These are phyloP conservation scores for Leccinellum rugosiceps DNA, from an alignment of 768 basidiomycete species.

Conservation along the genomic window DNA sequence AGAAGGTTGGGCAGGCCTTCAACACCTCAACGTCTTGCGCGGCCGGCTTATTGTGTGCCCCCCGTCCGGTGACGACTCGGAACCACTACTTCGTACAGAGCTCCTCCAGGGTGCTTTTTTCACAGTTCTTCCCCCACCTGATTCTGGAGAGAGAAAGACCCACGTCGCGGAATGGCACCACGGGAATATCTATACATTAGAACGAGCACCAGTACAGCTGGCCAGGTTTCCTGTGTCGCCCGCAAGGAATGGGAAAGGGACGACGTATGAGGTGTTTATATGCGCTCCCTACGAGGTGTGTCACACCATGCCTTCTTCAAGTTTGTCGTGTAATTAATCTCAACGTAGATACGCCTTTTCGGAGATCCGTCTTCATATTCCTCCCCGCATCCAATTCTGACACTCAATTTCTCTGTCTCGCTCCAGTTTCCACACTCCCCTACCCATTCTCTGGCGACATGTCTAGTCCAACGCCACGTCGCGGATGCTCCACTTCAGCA, in stretches of 20 bases:
- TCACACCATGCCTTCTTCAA: not conserved
- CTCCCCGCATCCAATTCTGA: constrained; percentile 50
- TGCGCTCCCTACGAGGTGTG: constrained; percentile 81
- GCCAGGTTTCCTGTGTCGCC: constrained; percentile 50
- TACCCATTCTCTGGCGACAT: not conserved
- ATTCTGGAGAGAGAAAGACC: constrained; percentile 25
- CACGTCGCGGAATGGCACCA: constrained; percentile 59
- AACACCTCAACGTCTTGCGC: constrained; percentile 72
- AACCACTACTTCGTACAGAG: constrained; percentile 54
- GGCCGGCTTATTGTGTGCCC: constrained; percentile 60
- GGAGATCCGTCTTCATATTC: constrained; percentile 58
- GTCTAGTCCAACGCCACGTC: not conserved
- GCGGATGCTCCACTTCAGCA: constrained; percentile 32
- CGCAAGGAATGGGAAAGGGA: constrained; percentile 35
- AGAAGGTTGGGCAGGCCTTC: constrained; percentile 85
- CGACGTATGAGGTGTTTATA: constrained; percentile 64
- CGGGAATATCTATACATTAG: constrained; percentile 83
- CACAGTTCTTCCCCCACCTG: constrained; percentile 51
- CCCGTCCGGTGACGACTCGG: constrained; percentile 23
- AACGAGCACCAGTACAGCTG: constrained; percentile 45
- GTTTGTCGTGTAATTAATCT: not conserved
- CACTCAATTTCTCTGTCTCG: constrained; percentile 48
- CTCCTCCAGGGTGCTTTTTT: constrained; percentile 77
- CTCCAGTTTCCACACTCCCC: constrained; percentile 30
- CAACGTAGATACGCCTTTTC: constrained; percentile 70